Base-by-base conservation (phyloP, 78 protist genomes). In the Planoprotostelium fungivorum region DNA sequence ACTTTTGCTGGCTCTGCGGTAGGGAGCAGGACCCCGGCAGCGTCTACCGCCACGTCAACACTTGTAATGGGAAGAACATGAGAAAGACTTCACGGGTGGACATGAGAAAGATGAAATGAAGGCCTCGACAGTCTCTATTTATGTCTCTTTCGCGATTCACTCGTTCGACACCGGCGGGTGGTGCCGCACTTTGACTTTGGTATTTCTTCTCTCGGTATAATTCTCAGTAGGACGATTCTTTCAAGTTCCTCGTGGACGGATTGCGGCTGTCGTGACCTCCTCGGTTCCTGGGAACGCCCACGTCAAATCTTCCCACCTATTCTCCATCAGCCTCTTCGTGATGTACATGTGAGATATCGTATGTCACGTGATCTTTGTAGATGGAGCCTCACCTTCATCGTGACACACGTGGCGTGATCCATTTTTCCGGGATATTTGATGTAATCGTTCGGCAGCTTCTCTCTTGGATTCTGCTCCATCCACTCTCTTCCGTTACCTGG, bases 351-450 rank as follows among this genome's bases (percentile, higher is more conserved):
- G 73, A 16, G 73, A 51, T 5, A 16, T 51, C 16, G 5, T 51
- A 51, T 16, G 16, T 51, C 16, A 16, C 73, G 16, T 25, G 5
- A 5, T 51, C 73, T 5, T 51, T 51, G 73, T 51, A 51, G 73
- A 51, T 16, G 73, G 73, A 16, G 73, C 16, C 73, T 25, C 16
- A 51, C 73, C 73, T 51, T 51, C 73, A 51, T 51, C 73, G 73
- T 51, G 5, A 94, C 88, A 89, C 93, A 90, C 9, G 96, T 94
- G 5, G 90, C 51, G 84, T 94, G 96, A 86, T 94, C 96, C 96
- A 94, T 94, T 84, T 94, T 94, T 63, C 96, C 96, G 63, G 92
- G 92, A 38, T 94, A 94, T 38, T 84, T 84, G n/a, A 90, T 89
- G n/a, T 86, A 37, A 37, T 91, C 92, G 36, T 94, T 91, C 1